Base-by-base conservation (phyloP, 352 stramenopile species). In the Plasmopara muralis region DNA sequence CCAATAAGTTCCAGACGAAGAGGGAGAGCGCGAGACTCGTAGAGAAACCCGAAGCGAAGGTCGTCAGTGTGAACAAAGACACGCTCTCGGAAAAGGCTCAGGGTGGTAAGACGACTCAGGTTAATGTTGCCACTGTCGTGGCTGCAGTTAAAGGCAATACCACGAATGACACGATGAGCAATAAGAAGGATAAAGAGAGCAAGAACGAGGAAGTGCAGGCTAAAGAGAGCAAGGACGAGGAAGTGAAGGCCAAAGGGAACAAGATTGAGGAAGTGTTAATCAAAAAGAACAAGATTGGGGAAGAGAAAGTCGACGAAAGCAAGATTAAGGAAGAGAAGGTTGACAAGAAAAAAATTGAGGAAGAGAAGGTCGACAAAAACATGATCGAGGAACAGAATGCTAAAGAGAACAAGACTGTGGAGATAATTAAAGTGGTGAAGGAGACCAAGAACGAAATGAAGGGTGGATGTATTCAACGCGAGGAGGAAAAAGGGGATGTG, bases 61-160 rank as follows among this genome's bases (percentile, higher is more conserved):
- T 14, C 14, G 31, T 46, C 8, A 43, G 45, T 31, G 48, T 13
- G 29, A 41, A 54, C 51, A 51, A 48, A 52, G 29, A 20, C 6
- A 31, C 55, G 43, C 41, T 58, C 14, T 64, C 58, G 37, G 44
- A 49, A 34, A 69, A 67, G 43, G 56, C 56, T 13, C 45, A 54
- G 39, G 56, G 56, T 10, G 67, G 56, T 30, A 72, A 70, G 56
- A 61, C 62, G 38, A 60, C 56, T 10, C 47, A 72, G 0, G 63
- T 67, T 12, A 35, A 35, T 35, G 31, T 35, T 35, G 31, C 31
- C 31, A 35, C 31, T 12, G 31, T 35, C 31, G 31, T 35, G 6
- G 10, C 10, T 12, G 31, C 31, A 35, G 31, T 8, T 5, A 35
- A 35, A 35, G 31, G 5, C 28, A 63, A 66, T 25, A 55, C 60